Percentiles rank a stretch among this genome's conserved stretches.
Evolutionary conservation across 1,284 basidiomycete genomes (phyloP).

Genomic region (Pyrrhoderma noxium): DNA sequence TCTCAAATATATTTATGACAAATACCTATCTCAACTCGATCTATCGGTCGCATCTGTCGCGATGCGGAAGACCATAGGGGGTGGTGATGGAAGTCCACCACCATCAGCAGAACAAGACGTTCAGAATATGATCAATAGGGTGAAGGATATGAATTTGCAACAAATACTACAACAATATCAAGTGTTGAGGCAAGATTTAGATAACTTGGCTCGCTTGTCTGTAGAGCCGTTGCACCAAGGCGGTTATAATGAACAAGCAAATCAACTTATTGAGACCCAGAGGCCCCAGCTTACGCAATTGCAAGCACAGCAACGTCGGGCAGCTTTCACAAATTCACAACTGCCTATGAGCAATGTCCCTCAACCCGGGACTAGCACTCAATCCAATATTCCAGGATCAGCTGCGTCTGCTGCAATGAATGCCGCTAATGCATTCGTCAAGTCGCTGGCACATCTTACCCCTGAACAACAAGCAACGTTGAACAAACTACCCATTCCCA

Average conservation of each 20-base stretch:
- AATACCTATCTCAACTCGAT: constrained; percentile 53
- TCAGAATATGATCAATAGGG: neutral
- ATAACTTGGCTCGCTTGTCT: constrained; percentile 34
- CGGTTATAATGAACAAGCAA: constrained; percentile 43
- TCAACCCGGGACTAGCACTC: neutral
- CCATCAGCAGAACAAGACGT: constrained; percentile 3
- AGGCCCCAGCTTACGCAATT: neutral
- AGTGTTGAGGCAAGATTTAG: constrained; percentile 14
- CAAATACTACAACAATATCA: constrained; percentile 12
- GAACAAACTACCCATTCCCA: too few relatives aligned
- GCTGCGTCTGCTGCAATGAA: neutral
- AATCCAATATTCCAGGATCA: neutral
- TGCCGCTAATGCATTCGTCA: neutral
- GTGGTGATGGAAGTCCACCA: neutral
- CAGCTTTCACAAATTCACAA: neutral
- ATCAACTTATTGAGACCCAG: constrained; percentile 27
- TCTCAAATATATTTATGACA: constrained; percentile 51
- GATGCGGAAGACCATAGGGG: constrained; percentile 25
- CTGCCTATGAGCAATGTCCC: neutral
- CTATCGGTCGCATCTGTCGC: constrained; percentile 32
- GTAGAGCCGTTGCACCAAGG: constrained; percentile 45
- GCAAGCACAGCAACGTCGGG: constrained; percentile 3
- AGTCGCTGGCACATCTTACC: too few relatives aligned
- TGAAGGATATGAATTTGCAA: constrained; percentile 6
- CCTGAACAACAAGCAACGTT: too few relatives aligned